Percentiles rank a stretch among this genome's conserved stretches.
phyloP scores from a whole-genome alignment of 345 rosid species.

The Gossypium rotundifolium region DNA sequence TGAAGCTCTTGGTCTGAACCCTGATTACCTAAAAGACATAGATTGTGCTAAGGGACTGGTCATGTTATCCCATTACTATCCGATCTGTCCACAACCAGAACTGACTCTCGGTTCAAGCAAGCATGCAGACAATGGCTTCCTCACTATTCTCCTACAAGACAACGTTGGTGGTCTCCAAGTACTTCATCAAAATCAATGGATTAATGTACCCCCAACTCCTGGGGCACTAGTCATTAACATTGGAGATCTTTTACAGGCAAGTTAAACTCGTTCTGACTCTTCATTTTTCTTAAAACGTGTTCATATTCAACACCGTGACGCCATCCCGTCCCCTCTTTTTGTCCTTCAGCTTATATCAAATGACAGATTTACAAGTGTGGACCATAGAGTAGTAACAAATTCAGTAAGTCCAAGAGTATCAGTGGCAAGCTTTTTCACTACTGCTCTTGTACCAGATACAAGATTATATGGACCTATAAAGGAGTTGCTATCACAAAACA shows the following conservation, averaged over 20 bases:
- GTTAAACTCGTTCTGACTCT: not conserved
- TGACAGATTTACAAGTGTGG: conserved; percentile 27
- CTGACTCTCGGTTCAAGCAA: conserved; percentile 43
- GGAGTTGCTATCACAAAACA: conserved; percentile 22
- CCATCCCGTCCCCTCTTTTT: conserved; percentile 2
- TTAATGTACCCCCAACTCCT: conserved; percentile 42
- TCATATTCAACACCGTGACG: not conserved
- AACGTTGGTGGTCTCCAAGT: conserved; percentile 59
- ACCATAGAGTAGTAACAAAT: conserved; percentile 33
- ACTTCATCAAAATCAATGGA: conserved; percentile 30
- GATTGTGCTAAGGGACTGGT: conserved; percentile 35
- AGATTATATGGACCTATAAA: conserved; percentile 26
- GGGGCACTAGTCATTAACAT: conserved; percentile 47
- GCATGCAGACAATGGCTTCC: conserved; percentile 45
- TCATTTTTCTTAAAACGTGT: not conserved
- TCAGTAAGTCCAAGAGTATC: conserved; percentile 28
- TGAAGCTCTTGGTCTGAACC: conserved; percentile 47
- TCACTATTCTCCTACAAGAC: conserved; percentile 54
- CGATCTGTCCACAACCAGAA: conserved; percentile 55
- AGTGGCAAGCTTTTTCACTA: conserved; percentile 32
- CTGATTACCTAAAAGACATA: conserved; percentile 32
- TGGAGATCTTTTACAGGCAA: conserved; percentile 58
- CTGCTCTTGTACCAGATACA: conserved; percentile 6
- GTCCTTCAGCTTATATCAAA: conserved; percentile 34
- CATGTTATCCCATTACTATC: conserved; percentile 52